Evolutionary conservation across 176 grass and related monocot genomes (phyloP).

Genomic region (Dactylis glomerata): DNA sequence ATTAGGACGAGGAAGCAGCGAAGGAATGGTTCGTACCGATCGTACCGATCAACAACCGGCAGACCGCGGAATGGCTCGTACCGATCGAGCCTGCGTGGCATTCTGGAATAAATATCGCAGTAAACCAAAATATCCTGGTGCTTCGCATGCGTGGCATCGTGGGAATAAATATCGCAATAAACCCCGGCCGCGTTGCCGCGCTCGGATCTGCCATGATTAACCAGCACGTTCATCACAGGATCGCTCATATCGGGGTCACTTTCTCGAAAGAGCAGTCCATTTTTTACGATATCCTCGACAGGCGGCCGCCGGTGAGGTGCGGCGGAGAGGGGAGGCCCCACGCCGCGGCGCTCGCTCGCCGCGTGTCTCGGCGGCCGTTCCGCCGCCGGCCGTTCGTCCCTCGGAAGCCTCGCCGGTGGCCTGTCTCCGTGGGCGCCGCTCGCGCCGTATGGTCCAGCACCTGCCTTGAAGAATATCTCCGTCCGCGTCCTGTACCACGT

Average conservation of each 20-base stretch:
- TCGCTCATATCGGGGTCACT: background rate
- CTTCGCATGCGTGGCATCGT: background rate
- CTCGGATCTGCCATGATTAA: background rate
- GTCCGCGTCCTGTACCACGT: too few species aligned
- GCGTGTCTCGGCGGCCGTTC: background rate
- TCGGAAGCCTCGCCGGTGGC: background rate
- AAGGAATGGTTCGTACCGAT: too few species aligned
- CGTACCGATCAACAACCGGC: too few species aligned
- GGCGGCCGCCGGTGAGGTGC: background rate
- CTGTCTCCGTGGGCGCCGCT: background rate
- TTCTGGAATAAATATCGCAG: too few species aligned
- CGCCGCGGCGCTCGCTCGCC: background rate
- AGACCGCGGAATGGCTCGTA: background rate
- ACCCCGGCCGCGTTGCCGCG: background rate
- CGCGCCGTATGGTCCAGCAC: too few species aligned
- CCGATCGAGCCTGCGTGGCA: too few species aligned
- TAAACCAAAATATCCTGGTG: background rate
- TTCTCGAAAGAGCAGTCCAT: background rate
- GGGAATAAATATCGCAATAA: slow-evolving; percentile 2
- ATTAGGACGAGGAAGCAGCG: too few species aligned
- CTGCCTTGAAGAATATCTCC: too few species aligned
- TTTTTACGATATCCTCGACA: background rate
- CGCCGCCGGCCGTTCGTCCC: background rate
- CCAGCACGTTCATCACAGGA: background rate
- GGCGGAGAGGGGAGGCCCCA: background rate